Percentiles rank a stretch among this genome's conserved stretches.
phyloP scores from a whole-genome alignment of 148 eudicot species.

The Mesembryanthemum crystallinum region DNA sequence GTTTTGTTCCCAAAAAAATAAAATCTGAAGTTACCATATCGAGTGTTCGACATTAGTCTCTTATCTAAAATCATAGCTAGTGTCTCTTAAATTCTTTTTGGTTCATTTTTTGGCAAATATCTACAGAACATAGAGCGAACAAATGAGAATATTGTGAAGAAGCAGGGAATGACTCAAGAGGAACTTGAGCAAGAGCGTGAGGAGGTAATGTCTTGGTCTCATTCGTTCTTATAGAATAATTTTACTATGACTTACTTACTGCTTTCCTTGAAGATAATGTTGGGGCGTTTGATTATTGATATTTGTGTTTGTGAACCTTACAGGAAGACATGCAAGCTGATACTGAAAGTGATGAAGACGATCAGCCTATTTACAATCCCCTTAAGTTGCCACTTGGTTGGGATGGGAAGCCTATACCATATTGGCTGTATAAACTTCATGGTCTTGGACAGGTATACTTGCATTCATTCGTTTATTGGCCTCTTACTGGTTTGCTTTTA shows the following conservation, averaged over 20 bases:
- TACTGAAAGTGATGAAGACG: conserved; percentile 95
- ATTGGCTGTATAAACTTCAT: conserved; percentile 97
- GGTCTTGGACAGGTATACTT: conserved; percentile 93
- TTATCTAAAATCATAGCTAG: not conserved
- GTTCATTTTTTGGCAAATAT: conserved; percentile 17
- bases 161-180: conserved; percentile 79
- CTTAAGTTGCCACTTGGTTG: conserved; percentile 96
- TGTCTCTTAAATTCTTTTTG: conserved; percentile 1
- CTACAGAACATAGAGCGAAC: conserved; percentile 77
- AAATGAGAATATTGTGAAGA: conserved; percentile 86
- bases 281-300: conserved; percentile 6
- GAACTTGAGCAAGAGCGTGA: conserved; percentile 72
- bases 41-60: not conserved
- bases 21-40: not conserved
- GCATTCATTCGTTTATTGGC: not conserved
- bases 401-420: conserved; percentile 99
- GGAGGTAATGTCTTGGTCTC: conserved; percentile 44
- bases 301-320: conserved; percentile 24
- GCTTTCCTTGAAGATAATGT: not conserved
- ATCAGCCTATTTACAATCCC: conserved; percentile 92
- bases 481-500: not conserved
- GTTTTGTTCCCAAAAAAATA: not conserved
- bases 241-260: not conserved
- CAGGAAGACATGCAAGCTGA: conserved; percentile 92
- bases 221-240: not conserved